Conservation (phyloP, 768 basidiomycete species). For the Lepiota subincarnata region DNA sequence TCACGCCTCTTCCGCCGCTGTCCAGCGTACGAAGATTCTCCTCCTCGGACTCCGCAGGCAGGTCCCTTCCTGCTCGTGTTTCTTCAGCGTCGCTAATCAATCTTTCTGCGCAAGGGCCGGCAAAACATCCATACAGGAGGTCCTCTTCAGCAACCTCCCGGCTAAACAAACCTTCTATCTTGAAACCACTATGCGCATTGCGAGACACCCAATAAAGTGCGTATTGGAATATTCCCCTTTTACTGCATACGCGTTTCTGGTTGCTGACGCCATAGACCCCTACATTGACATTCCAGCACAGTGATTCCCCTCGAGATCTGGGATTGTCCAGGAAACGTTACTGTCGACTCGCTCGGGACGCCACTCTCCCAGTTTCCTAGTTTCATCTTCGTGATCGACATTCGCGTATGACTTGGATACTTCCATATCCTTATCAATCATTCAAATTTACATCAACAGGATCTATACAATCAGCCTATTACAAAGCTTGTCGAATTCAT, state of each 20-base stretch:
- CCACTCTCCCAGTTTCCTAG: constrained; percentile 78
- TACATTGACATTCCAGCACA: constrained; percentile 48
- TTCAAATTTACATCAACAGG: constrained; percentile 37
- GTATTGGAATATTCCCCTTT: constrained; percentile 22
- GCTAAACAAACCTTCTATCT: constrained; percentile 88
- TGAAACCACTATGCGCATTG: constrained; percentile 78
- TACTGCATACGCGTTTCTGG: constrained; percentile 9
- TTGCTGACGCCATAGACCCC: constrained; percentile 10
- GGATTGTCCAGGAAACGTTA: constrained; percentile 89
- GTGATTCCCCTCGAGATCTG: constrained; percentile 92
- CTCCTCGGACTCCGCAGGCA: constrained; percentile 67
- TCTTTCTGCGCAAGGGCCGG: constrained; percentile 57
- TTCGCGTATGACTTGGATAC: constrained; percentile 45
- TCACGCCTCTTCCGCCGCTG: constrained; percentile 20
- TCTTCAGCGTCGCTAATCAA: constrained; percentile 4
- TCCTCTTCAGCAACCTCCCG: constrained; percentile 82
- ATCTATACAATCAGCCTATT: constrained; percentile 82
- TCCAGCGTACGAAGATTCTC: constrained; percentile 62
- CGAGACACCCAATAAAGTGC: constrained; percentile 78
- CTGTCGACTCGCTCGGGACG: constrained; percentile 71
- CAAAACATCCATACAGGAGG: constrained; percentile 88
- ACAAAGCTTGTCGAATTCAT: constrained; percentile 80
- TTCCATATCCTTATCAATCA: background rate
- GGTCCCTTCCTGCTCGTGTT: constrained; percentile 19
- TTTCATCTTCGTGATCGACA: constrained; percentile 92